Base-by-base conservation (phyloP, 1,284 basidiomycete genomes). In the Ceratobasidium sp. region DNA sequence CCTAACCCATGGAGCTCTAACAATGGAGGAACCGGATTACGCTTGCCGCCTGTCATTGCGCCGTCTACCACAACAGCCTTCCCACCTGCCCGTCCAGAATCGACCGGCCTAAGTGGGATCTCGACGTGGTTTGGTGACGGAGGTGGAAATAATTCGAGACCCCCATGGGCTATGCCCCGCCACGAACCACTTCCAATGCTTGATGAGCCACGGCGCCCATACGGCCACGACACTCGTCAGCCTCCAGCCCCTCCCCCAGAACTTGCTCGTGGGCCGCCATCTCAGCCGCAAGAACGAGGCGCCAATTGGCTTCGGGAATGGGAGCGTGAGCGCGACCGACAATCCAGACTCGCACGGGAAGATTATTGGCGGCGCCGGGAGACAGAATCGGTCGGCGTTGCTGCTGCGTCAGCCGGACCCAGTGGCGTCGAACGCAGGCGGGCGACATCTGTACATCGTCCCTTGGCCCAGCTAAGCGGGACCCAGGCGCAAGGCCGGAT, bases 261-360 rank as follows among this genome's bases (percentile, higher is more conserved):
- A 36, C 38, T 40, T 46, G 14, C 51, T 28, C 51, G 51, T 16
- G 40, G 42, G 16, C 40, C 60, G n/a, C 40, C 49, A 30, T 18
- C 40, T 30, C 21, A 14, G 23, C 56, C 21, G 28, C 44, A 40
- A n/a, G 23, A 28, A 62, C 60, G 16, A 6, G 23, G 25, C 23
- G 25, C 30, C 21, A 70, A 70, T 30, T 70, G 66, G 66, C 66
- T 70, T 11, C 66, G 66, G 11, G 66, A 70, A 21, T 70, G 66
- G 66, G 66, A 70, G 18, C 30, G 25, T 12, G 40, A 70, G 42
- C 53, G 66, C 14, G 66, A 70, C 44, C 23, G 66, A 28, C 46
- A 25, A 44, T 70, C 66, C 3, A 38, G 66, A 21, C n/a, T 42
- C 7, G 54, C 54, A 48, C 66, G 66, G 21, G 66, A 70, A 38